Evolutionary conservation across 306 rosid species (phyloP).

Genomic region (Quercus suber): DNA sequence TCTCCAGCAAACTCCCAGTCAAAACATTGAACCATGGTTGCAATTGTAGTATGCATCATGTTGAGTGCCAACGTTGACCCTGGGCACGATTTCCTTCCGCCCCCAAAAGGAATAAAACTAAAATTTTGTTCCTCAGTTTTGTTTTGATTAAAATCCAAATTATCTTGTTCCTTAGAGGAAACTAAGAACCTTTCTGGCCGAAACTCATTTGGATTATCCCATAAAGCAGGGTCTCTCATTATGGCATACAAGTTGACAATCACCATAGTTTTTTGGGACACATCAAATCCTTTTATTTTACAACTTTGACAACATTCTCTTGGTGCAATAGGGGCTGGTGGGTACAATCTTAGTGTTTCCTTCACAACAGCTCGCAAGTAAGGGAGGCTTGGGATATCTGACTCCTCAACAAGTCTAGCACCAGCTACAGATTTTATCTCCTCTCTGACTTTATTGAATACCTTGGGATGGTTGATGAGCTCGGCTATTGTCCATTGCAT

Average conservation of each 20-base stretch:
- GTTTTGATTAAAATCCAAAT: neutral
- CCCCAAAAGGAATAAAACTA: slow-evolving; percentile 42
- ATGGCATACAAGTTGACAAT: slow-evolving; percentile 47
- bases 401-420: slow-evolving; percentile 40
- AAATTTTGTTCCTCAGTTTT: neutral
- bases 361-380: slow-evolving; percentile 45
- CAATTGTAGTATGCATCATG: slow-evolving; percentile 30
- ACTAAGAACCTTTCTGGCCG: slow-evolving; percentile 42
- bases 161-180: slow-evolving; percentile 11
- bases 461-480: slow-evolving; percentile 44
- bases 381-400: slow-evolving; percentile 35
- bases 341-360: slow-evolving; percentile 41
- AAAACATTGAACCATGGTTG: slow-evolving; percentile 55
- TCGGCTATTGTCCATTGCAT: slow-evolving; percentile 58
- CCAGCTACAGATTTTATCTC: slow-evolving; percentile 34
- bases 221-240: slow-evolving; percentile 41
- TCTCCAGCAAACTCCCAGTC: slow-evolving; percentile 47
- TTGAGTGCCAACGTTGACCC: slow-evolving; percentile 41
- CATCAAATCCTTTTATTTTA: slow-evolving; percentile 33
- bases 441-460: slow-evolving; percentile 33
- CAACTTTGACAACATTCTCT: slow-evolving; percentile 40
- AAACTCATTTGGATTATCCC: slow-evolving; percentile 46
- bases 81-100: slow-evolving; percentile 47
- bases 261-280: slow-evolving; percentile 36
- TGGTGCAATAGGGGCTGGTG: slow-evolving; percentile 31